Base-by-base conservation (phyloP, 768 basidiomycete genomes). In the Tulasnella sp. region DNA sequence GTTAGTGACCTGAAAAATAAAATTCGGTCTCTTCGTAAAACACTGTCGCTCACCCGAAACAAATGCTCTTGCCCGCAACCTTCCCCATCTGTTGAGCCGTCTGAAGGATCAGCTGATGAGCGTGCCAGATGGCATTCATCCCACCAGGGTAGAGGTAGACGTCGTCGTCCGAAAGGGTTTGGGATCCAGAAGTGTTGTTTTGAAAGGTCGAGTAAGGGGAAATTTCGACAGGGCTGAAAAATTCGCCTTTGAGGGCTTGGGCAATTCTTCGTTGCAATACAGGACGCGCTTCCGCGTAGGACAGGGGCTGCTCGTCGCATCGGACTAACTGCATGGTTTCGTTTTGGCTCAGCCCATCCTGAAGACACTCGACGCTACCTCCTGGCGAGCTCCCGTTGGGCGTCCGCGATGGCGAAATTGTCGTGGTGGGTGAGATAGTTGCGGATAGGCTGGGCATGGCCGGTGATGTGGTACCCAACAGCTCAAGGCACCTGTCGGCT, bases 101-200 rank as follows among this genome's bases (percentile, higher is more conserved):
- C 40, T 87, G 85, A 80, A 92, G 86, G 9, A 90, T 89, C 11
- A 96, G 87, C 82, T 93, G 90, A 84, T 98, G 96, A 0, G 96
- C 92, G 84, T 89, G 93, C 94, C 95, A 99, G 76, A 99, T 97
- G 1, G 97, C 96, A 44, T 92, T 87, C 97, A 99, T 99, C 0
- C 97, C 97, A 0, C 92, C 90, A 0, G 95, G 90, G 83, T 89
- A 96, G 31, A 99, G 87, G 85, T 90, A 98, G 0, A 99, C 97
- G 82, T 98, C 97, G 48, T 93, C 89, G 84, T 97, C 95, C 2
- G 90, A 89, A n/a, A 97, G 89, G 28, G 89, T 89, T 80, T 88
- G 86, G 6, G 93, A 91, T 31, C 93, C 93, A 80, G 94, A 88
- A 40, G 88, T 89, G 82, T 92, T 93, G 3, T 91, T 91, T 3